Evolutionary conservation across 2,329 filamentous ascomycete genomes (phyloP), one percentile per base, ranked within the genome.

Genomic region (Exophiala calicioides): DNA sequence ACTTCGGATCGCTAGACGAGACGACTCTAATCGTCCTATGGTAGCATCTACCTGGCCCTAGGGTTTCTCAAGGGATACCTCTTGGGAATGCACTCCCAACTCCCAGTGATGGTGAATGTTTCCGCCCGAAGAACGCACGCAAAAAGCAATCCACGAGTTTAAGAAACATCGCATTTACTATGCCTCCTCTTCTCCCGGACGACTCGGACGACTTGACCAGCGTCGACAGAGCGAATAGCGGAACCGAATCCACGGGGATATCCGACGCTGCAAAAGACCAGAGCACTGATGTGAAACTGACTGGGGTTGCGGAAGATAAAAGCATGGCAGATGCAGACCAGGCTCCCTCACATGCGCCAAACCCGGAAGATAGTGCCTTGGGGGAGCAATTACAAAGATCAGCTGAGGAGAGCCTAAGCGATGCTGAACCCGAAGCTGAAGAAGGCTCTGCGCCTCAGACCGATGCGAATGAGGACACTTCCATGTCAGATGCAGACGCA

Each of bases 331-430:
- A 15, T 3, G 6, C 21, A 24, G 43, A 46, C 2, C 24, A 24
- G n/a, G 18, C 26, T 26, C 18, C 18, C 19, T n/a, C 42, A 27
- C 30, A 52, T 33, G 33, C 24, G 10, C 32, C 44, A 5, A 43
- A 47, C 21, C 33, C 45, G 18, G 53, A 53, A 10, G 53, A 56
- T 16, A 53, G 40, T 29, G 50, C 43, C 7, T 41, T 56, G 27
- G 50, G 46, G 7, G 51, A 51, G 31, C 54, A 57, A 34, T 34
- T 54, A 36, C 51, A 57, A 39, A 40, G 51, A 26, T 54, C 51
- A 10, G 51, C 54, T 7, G 40, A 52, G 33, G 48, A 55, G 32
- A 39, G 31, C 16, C 31, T 48, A 7, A 53, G 42, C 35, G 53
- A 52, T 32, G 38, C 13, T 19, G 40, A 44, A 8, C 44, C 29